Percentiles rank a stretch among this genome's conserved stretches.
Conservation (phyloP, 2,329 filamentous ascomycete species). For the Chaetomium olivaceum region DNA sequence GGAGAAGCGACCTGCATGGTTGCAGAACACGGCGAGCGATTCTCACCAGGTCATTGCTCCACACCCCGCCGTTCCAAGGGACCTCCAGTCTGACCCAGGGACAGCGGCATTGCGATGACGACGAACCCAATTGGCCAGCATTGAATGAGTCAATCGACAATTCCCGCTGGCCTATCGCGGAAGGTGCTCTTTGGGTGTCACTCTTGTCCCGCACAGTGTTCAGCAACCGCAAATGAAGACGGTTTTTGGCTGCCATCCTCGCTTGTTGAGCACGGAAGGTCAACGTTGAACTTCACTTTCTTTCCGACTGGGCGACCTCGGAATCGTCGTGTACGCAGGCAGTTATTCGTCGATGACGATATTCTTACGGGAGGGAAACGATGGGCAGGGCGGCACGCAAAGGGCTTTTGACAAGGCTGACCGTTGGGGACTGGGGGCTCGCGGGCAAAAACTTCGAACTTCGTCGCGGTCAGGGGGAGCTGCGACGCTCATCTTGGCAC, state of each 20-base stretch:
- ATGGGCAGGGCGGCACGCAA: not conserved
- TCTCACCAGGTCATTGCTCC: slow-evolving; percentile 13
- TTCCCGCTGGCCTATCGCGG: slow-evolving; percentile 11
- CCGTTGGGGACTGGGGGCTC: not conserved
- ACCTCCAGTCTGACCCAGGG: slow-evolving; percentile 19
- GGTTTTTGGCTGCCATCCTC: not conserved
- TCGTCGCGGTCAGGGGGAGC: not conserved
- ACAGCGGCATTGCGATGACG: slow-evolving; percentile 1
- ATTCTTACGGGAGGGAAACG: not conserved
- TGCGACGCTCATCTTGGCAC: not conserved
- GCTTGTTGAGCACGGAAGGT: not conserved
- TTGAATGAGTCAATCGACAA: slow-evolving; percentile 22
- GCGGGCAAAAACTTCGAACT: no score
- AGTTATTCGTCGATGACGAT: not conserved
- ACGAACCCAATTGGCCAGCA: slow-evolving; percentile 16
- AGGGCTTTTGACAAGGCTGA: slow-evolving; percentile 11
- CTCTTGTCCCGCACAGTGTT: slow-evolving; percentile 9
- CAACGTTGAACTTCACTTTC: not conserved
- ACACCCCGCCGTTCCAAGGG: slow-evolving; percentile 4
- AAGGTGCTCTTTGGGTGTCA: slow-evolving; percentile 6
- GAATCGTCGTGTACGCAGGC: not conserved
- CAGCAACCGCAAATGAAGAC: not conserved
- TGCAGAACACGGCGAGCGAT: slow-evolving; percentile 33
- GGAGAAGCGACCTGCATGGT: slow-evolving; percentile 27
- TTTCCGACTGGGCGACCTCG: not conserved